phyloP scores from a whole-genome alignment of 1,139 yeast genomes.

The Kodamaea plutei region DNA sequence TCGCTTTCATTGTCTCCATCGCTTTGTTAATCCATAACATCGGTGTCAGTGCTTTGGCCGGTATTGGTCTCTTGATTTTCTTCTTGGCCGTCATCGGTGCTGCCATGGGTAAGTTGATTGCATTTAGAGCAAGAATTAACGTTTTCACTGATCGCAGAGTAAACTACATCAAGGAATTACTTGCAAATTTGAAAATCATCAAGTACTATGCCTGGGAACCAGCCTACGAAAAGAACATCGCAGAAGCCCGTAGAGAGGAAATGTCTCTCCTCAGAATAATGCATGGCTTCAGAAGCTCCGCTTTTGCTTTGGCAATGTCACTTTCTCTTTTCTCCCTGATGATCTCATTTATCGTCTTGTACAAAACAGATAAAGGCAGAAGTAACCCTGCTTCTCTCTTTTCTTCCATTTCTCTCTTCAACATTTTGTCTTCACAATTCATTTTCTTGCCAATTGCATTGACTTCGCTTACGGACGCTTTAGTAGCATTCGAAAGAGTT shows the following conservation, averaged over 20 bases:
- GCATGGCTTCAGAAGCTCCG: conserved; percentile 53
- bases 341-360: conserved; percentile 68
- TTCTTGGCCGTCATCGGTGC: conserved; percentile 37
- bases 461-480: conserved; percentile 58
- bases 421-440: conserved; percentile 44
- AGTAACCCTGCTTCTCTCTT: conserved; percentile 66
- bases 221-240: conserved; percentile 45
- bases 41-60: conserved; percentile 71
- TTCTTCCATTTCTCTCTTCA: conserved; percentile 71
- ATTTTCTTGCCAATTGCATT: conserved; percentile 67
- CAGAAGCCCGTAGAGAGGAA: conserved; percentile 46
- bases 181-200: conserved; percentile 62
- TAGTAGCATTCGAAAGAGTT: conserved; percentile 55
- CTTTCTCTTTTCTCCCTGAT: conserved; percentile 66
- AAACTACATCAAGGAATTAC: conserved; percentile 56
- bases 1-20: conserved; percentile 57
- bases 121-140: conserved; percentile 40
- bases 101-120: conserved; percentile 35
- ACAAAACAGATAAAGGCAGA: conserved; percentile 38
- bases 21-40: conserved; percentile 64
- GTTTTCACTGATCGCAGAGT: conserved; percentile 57
- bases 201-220: conserved; percentile 69
- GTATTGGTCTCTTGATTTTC: conserved; percentile 38
- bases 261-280: conserved; percentile 44
- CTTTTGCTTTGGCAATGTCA: conserved; percentile 54